These are phyloP conservation scores for Castanospermum australe DNA, from an alignment of 306 rosid genomes.

Conservation along the genomic window DNA sequence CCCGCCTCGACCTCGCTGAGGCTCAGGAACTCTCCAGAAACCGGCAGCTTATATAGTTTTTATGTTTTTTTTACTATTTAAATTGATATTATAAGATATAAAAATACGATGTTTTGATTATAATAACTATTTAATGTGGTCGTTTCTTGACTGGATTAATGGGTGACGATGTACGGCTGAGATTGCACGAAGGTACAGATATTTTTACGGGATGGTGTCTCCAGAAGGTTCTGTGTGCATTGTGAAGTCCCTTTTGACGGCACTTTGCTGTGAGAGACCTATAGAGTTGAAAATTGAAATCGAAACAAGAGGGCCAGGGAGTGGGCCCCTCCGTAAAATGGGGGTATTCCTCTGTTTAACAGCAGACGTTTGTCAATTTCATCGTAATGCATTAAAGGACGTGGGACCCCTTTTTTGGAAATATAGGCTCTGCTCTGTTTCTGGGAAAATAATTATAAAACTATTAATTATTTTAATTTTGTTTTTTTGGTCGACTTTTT, in stretches of 20 bases:
- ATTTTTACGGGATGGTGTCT: constrained; percentile 37
- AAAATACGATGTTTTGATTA: background rate
- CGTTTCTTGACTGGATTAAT: too few species aligned
- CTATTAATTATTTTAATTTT: too few species aligned
- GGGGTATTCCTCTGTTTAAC: too few species aligned
- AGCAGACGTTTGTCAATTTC: too few species aligned
- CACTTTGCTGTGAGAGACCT: background rate
- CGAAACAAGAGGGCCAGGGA: too few species aligned
- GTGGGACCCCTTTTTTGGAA: too few species aligned
- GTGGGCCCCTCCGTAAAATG: too few species aligned
- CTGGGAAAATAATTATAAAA: too few species aligned
- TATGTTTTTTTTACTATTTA: background rate
- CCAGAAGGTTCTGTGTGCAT: constrained; percentile 69
- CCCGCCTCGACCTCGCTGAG: background rate
- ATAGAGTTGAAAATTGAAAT: too few species aligned
- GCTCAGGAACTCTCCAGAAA: constrained; percentile 45
- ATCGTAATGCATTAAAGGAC: too few species aligned
- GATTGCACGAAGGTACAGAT: constrained; percentile 43
- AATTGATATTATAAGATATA: background rate
- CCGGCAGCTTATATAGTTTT: constrained; percentile 13
- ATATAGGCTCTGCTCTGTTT: too few species aligned
- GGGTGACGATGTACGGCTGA: constrained; percentile 37
- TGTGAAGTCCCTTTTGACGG: constrained; percentile 17
- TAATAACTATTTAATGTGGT: background rate
- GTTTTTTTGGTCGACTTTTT: too few species aligned